These are phyloP conservation scores for Fusarium subtropicale DNA, from an alignment of 2,329 filamentous ascomycete species.

Conservation along the genomic window DNA sequence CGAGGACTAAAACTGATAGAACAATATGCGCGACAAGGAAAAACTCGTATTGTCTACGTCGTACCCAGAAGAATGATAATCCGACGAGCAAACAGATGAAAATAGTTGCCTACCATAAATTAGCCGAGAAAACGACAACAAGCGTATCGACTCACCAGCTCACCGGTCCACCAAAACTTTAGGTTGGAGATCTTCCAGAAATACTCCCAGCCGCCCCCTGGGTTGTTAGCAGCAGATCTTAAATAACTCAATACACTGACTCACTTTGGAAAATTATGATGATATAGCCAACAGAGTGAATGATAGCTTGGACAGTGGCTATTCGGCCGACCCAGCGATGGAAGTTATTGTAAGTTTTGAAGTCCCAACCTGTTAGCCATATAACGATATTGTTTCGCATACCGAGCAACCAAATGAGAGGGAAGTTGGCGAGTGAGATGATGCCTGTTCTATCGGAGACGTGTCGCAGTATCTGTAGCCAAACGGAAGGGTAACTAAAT, in stretches of 20 bases:
- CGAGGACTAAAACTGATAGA: slow-evolving; percentile 61
- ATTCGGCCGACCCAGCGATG: slow-evolving; percentile 75
- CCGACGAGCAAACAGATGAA: slow-evolving; percentile 58
- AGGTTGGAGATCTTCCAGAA: slow-evolving; percentile 51
- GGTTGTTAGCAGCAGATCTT: slow-evolving; percentile 22
- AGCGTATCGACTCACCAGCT: slow-evolving; percentile 51
- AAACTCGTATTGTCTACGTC: slow-evolving; percentile 63
- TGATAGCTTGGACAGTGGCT: slow-evolving; percentile 69
- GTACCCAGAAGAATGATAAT: slow-evolving; percentile 63
- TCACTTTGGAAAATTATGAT: slow-evolving; percentile 45
- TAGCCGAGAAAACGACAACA: not conserved
- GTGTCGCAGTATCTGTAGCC: slow-evolving; percentile 62
- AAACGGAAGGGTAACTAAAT: slow-evolving; percentile 50
- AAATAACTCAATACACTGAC: slow-evolving; percentile 36
- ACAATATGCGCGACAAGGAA: slow-evolving; percentile 64
- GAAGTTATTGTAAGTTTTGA: slow-evolving; percentile 73
- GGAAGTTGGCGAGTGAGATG: slow-evolving; percentile 72
- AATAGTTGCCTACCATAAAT: slow-evolving; percentile 52
- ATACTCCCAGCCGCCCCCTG: slow-evolving; percentile 54
- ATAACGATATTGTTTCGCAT: slow-evolving; percentile 74
- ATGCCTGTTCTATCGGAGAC: slow-evolving; percentile 73
- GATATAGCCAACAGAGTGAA: slow-evolving; percentile 72
- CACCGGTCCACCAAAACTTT: slow-evolving; percentile 63
- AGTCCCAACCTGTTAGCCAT: slow-evolving; percentile 78
- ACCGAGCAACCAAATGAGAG: slow-evolving; percentile 74